Percentiles rank a stretch among this genome's conserved stretches.
phyloP scores from a whole-genome alignment of 208 protist species.

The Dictyostelium gargantuum region DNA sequence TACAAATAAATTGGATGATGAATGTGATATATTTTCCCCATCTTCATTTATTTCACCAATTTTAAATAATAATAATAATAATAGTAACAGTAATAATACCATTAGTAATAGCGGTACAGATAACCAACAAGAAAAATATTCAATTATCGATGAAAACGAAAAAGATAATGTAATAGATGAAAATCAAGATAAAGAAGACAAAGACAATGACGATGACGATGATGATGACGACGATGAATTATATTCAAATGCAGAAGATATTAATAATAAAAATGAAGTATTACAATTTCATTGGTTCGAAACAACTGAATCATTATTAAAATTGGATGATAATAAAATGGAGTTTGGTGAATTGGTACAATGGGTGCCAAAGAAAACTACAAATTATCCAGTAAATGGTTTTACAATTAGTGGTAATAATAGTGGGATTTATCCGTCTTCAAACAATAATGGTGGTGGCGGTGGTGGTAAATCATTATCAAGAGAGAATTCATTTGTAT shows the following conservation, averaged over 20 bases:
- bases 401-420: neutral
- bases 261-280: neutral
- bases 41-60: neutral
- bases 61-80: too few relatives aligned
- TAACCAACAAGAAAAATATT: neutral
- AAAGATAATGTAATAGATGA: neutral
- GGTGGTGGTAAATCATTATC: neutral
- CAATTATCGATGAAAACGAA: neutral
- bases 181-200: neutral
- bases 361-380: slow-evolving; percentile 3
- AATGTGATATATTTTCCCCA: slow-evolving; percentile 20
- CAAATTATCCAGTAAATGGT: slow-evolving; percentile 2
- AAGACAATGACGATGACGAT: neutral
- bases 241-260: neutral
- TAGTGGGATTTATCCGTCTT: neutral
- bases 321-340: neutral
- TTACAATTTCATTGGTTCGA: slow-evolving; percentile 45
- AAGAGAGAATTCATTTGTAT: neutral
- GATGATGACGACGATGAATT: neutral
- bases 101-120: neutral
- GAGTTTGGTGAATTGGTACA: neutral
- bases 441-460: neutral
- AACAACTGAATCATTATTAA: neutral
- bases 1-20: neutral
- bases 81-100: neutral